Percentiles rank a stretch among this genome's conserved stretches.
These are phyloP conservation scores for Penicillium flavigenum DNA, from an alignment of 495 filamentous ascomycete species.

Conservation along the genomic window DNA sequence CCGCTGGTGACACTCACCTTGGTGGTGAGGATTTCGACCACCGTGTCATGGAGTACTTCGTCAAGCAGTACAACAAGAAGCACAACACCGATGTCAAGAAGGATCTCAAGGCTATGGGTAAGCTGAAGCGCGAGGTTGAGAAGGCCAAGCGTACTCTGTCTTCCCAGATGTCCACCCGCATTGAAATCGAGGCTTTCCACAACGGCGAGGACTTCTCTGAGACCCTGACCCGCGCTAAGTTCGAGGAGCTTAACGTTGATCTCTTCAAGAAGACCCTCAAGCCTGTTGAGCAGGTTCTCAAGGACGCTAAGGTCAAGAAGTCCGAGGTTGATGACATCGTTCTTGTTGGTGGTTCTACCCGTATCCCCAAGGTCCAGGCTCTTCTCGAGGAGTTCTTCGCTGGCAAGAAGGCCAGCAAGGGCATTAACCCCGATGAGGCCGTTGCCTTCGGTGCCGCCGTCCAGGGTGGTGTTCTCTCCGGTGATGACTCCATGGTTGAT, in stretches of 20 bases:
- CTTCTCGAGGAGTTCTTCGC: conserved; percentile 95
- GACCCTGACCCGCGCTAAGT: conserved; percentile 97
- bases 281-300: conserved; percentile 96
- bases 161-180: conserved; percentile 95
- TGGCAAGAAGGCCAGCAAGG: conserved; percentile 95
- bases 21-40: conserved; percentile 99
- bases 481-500: conserved; percentile 72
- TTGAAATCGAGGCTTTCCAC: conserved; percentile 98
- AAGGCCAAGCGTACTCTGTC: conserved; percentile 99
- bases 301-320: conserved; percentile 91
- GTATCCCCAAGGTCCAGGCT: conserved; percentile 95
- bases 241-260: conserved; percentile 98
- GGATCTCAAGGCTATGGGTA: conserved; percentile 98
- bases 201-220: conserved; percentile 97
- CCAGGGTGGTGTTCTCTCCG: conserved; percentile 92
- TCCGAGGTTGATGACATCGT: conserved; percentile 83
- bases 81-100: conserved; percentile 87
- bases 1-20: conserved; percentile 98
- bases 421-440: conserved; percentile 98
- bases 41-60: conserved; percentile 94
- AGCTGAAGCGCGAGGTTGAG: conserved; percentile 99
- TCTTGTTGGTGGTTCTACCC: conserved; percentile 87
- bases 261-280: conserved; percentile 99
- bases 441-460: conserved; percentile 97
- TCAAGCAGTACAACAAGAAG: conserved; percentile 99